phyloP scores from a whole-genome alignment of 805 yeast species.

The Zygoascus biomembranicola region DNA sequence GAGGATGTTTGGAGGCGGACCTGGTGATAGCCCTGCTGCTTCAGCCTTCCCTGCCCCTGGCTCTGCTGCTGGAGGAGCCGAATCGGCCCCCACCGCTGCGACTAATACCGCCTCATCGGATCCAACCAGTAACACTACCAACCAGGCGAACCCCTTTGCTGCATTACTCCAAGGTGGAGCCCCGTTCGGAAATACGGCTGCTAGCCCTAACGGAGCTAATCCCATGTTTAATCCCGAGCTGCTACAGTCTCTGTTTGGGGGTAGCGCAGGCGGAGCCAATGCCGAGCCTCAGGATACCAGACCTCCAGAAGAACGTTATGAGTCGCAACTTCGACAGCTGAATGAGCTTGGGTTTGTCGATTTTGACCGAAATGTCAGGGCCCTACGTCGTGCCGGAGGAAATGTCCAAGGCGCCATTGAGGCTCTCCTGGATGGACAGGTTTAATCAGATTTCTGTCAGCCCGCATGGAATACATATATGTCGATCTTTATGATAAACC shows the following conservation, averaged over 20 bases:
- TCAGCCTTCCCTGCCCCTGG: constrained; percentile 29
- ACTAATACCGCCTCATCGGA: constrained; percentile 16
- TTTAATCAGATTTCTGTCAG: constrained; percentile 23
- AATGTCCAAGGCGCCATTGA: constrained; percentile 96
- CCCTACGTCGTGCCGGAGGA: constrained; percentile 92
- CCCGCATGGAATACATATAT: too few relatives aligned
- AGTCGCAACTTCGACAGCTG: constrained; percentile 59
- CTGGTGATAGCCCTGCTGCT: constrained; percentile 17
- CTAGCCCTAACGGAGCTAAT: constrained; percentile 17
- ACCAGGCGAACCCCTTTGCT: constrained; percentile 44
- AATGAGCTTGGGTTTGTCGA: constrained; percentile 86
- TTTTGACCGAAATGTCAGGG: constrained; percentile 84
- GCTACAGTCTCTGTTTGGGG: constrained; percentile 37
- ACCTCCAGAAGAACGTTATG: constrained; percentile 77
- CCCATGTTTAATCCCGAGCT: constrained; percentile 44
- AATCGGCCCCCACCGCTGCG: not conserved
- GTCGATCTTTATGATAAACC: too few relatives aligned
- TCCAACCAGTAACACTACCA: constrained; percentile 10
- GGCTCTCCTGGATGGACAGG: constrained; percentile 59
- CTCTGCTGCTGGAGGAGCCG: constrained; percentile 10
- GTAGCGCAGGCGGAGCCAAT: constrained; percentile 21
- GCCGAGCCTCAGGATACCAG: constrained; percentile 48
- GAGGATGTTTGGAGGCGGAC: constrained; percentile 42
- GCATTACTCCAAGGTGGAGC: constrained; percentile 33
- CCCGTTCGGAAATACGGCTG: constrained; percentile 26